Percentiles rank a stretch among this genome's conserved stretches.
Conservation (phyloP, 208 protist species). For the Acanthamoeba sp. region DNA sequence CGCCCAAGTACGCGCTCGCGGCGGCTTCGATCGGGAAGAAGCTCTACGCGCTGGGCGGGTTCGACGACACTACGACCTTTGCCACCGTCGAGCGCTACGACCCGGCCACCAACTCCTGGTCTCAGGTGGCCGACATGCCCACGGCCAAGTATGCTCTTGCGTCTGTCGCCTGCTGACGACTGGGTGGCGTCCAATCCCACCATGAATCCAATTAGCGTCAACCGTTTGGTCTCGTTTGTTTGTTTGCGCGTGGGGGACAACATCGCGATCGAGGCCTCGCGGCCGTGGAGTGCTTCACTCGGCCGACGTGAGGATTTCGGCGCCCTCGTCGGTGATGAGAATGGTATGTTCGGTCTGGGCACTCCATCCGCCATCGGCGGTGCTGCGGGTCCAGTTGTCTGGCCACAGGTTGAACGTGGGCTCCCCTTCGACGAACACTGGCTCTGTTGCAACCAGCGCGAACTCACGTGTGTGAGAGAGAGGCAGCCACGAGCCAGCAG, state of each 20-base stretch:
- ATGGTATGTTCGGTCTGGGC: conserved; percentile 99
- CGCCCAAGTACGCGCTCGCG: conserved; percentile 12
- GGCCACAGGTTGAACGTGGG: conserved; percentile 93
- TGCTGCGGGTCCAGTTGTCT: conserved; percentile 97
- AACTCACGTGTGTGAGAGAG: background rate
- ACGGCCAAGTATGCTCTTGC: conserved; percentile 41
- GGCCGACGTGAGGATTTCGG: background rate
- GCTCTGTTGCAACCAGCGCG: conserved; percentile 96
- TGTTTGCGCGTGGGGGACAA: too few relatives aligned
- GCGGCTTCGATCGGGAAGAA: background rate
- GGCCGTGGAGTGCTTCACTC: background rate
- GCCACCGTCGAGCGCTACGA: conserved; percentile 3
- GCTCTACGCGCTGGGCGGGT: conserved; percentile 34
- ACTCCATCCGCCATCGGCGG: conserved; percentile 95
- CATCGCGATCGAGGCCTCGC: too few relatives aligned
- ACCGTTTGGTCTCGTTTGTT: too few relatives aligned
- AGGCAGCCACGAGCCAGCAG: background rate
- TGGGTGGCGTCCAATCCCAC: too few relatives aligned
- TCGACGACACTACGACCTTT: background rate
- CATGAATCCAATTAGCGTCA: too few relatives aligned
- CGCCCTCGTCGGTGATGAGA: conserved; percentile 93
- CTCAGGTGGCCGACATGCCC: conserved; percentile 23
- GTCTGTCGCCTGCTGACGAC: background rate
- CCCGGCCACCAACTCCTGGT: conserved; percentile 31
- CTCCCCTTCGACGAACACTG: conserved; percentile 96